Evolutionary conservation across 2,329 filamentous ascomycete genomes (phyloP).

Genomic region (Arachnomyces sp.): DNA sequence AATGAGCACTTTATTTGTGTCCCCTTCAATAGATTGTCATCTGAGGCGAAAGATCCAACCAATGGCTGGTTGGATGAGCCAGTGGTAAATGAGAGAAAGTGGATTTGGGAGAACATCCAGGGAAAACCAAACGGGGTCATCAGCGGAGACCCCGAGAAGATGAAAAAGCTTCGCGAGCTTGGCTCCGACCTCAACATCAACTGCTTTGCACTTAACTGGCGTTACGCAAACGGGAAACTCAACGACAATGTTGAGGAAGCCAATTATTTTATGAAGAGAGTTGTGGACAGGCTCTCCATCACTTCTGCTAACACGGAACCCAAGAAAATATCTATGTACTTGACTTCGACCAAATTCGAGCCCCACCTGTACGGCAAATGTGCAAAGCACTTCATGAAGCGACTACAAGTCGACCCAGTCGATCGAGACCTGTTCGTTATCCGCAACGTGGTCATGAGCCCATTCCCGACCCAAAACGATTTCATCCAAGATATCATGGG

Average conservation of each 20-base stretch:
- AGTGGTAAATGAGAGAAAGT: constrained; percentile 30
- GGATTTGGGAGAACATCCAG: constrained; percentile 34
- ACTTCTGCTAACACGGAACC: constrained; percentile 30
- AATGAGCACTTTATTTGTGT: constrained; percentile 30
- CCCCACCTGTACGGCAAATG: constrained; percentile 35
- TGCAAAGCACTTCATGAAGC: constrained; percentile 33
- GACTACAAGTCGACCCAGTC: constrained; percentile 25
- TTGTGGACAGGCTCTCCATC: constrained; percentile 36
- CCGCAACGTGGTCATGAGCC: constrained; percentile 40
- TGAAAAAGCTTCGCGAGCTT: constrained; percentile 32
- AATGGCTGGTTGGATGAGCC: too few species aligned
- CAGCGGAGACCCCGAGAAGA: constrained; percentile 25
- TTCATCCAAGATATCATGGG: too few species aligned
- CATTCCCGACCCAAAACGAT: constrained; percentile 9
- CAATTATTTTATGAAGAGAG: constrained; percentile 40
- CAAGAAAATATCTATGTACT: constrained; percentile 31
- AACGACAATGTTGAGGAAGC: constrained; percentile 41
- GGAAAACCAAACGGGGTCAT: constrained; percentile 30
- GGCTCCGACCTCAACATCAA: constrained; percentile 40
- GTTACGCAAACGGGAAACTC: constrained; percentile 27
- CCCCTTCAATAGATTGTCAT: constrained; percentile 37
- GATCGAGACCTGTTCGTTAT: constrained; percentile 36
- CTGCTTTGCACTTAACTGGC: constrained; percentile 31
- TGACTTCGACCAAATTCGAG: constrained; percentile 39
- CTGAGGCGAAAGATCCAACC: constrained; percentile 19